Evolutionary conservation across 768 basidiomycete species (phyloP), one percentile per base, ranked within the genome.

Genomic region (Sutorius australiensis): DNA sequence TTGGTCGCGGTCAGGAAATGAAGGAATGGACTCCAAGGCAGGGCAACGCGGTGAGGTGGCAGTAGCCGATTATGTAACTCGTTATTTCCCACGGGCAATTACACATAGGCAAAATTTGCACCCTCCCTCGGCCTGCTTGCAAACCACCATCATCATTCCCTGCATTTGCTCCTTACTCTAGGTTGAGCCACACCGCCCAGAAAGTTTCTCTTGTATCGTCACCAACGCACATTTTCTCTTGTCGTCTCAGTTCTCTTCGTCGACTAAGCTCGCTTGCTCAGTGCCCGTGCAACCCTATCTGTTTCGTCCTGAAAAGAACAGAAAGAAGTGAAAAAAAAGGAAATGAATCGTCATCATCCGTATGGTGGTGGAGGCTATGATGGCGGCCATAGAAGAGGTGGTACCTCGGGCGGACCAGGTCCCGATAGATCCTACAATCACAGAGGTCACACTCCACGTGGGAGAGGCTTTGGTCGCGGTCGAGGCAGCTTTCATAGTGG

Each of bases 271-370:
- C 58, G 50, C 47, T 51, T 27, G 46, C 67, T 59, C 62, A 59
- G 67, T 69, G 38, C 54, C 51, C 51, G 54, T 66, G 50, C 54
- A 57, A 58, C 55, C 42, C 45, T 57, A 55, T 48, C 58, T 51
- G 44, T 63, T 63, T 60, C 62, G 46, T 60, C 63, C 53, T 63
- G 38, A 53, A 66, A 67, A 67, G 69, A 64, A 55, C 47, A 53
- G 55, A 56, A 61, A 52, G 37, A 47, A 59, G 43, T 59, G 44
- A 55, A 66, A 46, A 55, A 53, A 36, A 24, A 49, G 45, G 36
- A 51, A 50, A 92, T 93, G 90, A 89, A 91, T 73, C 88, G 90
- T 66, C 90, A 92, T 73, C 89, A 92, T 80, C 91, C 91, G 24
- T 93, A 93, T 73, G 81, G 81, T 61, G 78, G 57, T 55, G 67